Conservation (phyloP, 352 stramenopile genomes). For the Blastocystis sp. region DNA sequence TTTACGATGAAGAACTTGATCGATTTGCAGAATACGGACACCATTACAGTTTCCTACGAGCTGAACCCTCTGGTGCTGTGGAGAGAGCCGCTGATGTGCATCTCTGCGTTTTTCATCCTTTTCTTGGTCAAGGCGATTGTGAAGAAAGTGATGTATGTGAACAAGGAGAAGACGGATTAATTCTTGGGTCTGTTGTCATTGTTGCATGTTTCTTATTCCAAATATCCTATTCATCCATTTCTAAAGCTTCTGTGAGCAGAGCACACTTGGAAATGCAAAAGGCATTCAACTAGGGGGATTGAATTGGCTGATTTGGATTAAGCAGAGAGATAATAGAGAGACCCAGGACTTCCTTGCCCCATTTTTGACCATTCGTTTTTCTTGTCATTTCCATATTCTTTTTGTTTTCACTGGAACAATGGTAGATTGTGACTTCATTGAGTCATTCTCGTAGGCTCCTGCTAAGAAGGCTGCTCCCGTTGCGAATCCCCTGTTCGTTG, state of each 20-base stretch:
- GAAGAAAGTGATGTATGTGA: background rate
- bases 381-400: background rate
- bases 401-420: background rate
- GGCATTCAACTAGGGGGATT: slow-evolving; percentile 4
- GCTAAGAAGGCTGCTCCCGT: slow-evolving; percentile 39
- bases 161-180: slow-evolving; percentile 39
- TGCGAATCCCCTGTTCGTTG: slow-evolving; percentile 25
- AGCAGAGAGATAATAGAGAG: background rate
- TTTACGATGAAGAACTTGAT: slow-evolving; percentile 56
- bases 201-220: too few relatives aligned
- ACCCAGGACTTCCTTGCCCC: background rate
- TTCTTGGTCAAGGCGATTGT: slow-evolving; percentile 51
- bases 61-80: slow-evolving; percentile 33
- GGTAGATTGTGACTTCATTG: background rate
- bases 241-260: too few relatives aligned
- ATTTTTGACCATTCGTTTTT: background rate
- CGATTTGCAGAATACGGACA: slow-evolving; percentile 60
- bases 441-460: background rate
- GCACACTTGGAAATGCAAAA: background rate
- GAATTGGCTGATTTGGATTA: background rate
- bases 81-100: slow-evolving; percentile 55
- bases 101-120: slow-evolving; percentile 47
- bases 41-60: slow-evolving; percentile 59
- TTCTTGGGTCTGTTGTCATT: background rate
- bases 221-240: too few relatives aligned